Evolutionary conservation across 2,329 filamentous ascomycete species (phyloP), one percentile per base, ranked within the genome.

Genomic region (Coniosporium tulheliwenetii): DNA sequence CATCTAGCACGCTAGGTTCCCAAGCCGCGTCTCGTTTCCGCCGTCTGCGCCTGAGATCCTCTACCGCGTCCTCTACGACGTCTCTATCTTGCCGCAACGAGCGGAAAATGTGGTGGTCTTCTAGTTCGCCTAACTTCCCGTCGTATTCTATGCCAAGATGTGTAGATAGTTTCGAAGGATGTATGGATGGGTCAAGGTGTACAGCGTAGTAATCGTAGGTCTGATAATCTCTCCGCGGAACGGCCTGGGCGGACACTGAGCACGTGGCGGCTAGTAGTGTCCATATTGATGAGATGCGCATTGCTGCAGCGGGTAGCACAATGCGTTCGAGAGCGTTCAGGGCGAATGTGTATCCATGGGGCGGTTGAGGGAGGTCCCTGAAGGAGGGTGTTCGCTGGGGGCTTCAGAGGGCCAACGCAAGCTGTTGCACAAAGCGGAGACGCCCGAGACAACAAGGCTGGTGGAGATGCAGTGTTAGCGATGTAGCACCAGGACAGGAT

Each of bases 121-220:
- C 65, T 34, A 98, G 71, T 53, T 84, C 75, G 48, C 83, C 82
- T 13, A 96, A 70, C 37, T 75, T 75, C 32, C 89, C 89, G 52
- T 95, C 83, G 59, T 94, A 79, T 36, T 73, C 69, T 38, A 94
- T 67, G 14, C 84, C 85, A 8, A 98, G 66, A 15, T 76, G 70
- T 37, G 67, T 64, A 26, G 86, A 86, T 47, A 95, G 69, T 34
- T 80, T 69, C 16, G 72, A 63, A 12, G 86, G 85, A 10, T 76
- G 69, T 5, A 73, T 68, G 32, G 72, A 67, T 10, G 73, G 64
- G 44, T 81, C 75, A 53, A 98, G 73, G 49, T 95, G 83, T 37
- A 98, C 70, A 47, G 93, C 86, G 59, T 96, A 95, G 64, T 93
- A 96, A 61, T 98, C 89, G 61, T 86, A 77, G 33, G 73, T 70